These are phyloP conservation scores for Sporisorium graminicola DNA, from an alignment of 1,284 basidiomycete genomes.

Conservation along the genomic window DNA sequence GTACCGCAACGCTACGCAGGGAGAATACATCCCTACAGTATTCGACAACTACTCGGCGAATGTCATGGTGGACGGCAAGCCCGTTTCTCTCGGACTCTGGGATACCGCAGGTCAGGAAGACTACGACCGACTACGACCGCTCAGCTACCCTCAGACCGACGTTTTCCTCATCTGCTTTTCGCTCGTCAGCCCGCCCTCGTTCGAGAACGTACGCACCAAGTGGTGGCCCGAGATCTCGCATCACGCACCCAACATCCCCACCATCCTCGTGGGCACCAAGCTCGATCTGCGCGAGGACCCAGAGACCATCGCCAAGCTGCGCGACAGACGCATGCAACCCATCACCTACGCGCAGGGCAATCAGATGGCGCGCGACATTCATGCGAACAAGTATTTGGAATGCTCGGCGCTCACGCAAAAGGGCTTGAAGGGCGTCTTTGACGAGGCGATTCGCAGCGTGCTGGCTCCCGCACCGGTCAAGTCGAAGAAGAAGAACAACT, in stretches of 20 bases:
- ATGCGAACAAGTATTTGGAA: slow-evolving; percentile 90
- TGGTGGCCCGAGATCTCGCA: slow-evolving; percentile 75
- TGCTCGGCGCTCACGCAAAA: slow-evolving; percentile 98
- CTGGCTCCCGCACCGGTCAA: slow-evolving; percentile 65
- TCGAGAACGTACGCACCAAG: slow-evolving; percentile 98
- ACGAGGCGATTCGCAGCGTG: slow-evolving; percentile 67
- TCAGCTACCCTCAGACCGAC: slow-evolving; percentile 99
- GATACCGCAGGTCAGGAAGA: slow-evolving; percentile 69
- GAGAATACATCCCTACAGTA: slow-evolving; percentile 73
- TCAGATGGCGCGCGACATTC: slow-evolving; percentile 91
- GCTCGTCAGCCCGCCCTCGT: slow-evolving; percentile 94
- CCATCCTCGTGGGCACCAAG: slow-evolving; percentile 97
- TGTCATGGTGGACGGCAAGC: slow-evolving; percentile 99
- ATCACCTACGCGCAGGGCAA: slow-evolving; percentile 92
- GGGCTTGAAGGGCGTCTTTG: slow-evolving; percentile 72
- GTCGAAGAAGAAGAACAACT: slow-evolving; percentile 67
- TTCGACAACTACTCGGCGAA: slow-evolving; percentile 92
- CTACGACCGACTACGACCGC: slow-evolving; percentile 94
- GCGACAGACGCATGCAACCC: slow-evolving; percentile 93
- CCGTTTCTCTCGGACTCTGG: slow-evolving; percentile 96
- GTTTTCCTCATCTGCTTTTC: slow-evolving; percentile 99
- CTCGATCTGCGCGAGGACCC: slow-evolving; percentile 96
- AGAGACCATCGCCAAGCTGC: slow-evolving; percentile 87
- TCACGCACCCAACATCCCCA: slow-evolving; percentile 91
- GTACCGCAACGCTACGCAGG: slow-evolving; percentile 19